Conservation (phyloP, 176 grass and related monocot species). For the bread wheat (Triticum aestivum) region DNA sequence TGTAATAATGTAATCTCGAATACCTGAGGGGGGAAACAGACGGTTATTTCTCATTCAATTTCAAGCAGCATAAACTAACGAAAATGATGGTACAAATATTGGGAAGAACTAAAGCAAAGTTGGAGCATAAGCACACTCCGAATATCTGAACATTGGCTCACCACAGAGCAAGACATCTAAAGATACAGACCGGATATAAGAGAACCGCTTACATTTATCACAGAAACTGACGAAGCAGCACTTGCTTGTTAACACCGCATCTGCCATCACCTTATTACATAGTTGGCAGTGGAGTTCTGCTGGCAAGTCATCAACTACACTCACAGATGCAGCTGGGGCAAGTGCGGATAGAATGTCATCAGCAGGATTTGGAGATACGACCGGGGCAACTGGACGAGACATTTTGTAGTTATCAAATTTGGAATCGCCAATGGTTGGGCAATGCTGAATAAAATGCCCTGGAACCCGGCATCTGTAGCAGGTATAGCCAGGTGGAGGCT, state of each 20-base stretch:
- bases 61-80: background rate
- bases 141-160: conserved; percentile 3
- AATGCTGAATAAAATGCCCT: conserved; percentile 81
- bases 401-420: conserved; percentile 47
- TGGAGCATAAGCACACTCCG: background rate
- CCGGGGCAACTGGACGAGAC: conserved; percentile 26
- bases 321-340: conserved; percentile 32
- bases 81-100: background rate
- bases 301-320: conserved; percentile 47
- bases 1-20: conserved; percentile 48
- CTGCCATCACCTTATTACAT: conserved; percentile 59
- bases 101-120: conserved; percentile 9
- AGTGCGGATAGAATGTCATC: conserved; percentile 38
- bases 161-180: background rate
- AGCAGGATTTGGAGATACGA: conserved; percentile 32
- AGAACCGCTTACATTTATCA: conserved; percentile 69
- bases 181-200: conserved; percentile 13
- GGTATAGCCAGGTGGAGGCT: conserved; percentile 52
- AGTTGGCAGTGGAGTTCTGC: conserved; percentile 53
- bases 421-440: conserved; percentile 52
- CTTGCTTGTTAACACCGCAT: conserved; percentile 60
- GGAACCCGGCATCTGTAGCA: conserved; percentile 61
- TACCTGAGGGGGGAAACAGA: conserved; percentile 44
- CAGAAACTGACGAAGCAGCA: conserved; percentile 73
- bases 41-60: background rate